Evolutionary conservation across 2,329 filamentous ascomycete species (phyloP).

Genomic region (Ophiostoma quercus): DNA sequence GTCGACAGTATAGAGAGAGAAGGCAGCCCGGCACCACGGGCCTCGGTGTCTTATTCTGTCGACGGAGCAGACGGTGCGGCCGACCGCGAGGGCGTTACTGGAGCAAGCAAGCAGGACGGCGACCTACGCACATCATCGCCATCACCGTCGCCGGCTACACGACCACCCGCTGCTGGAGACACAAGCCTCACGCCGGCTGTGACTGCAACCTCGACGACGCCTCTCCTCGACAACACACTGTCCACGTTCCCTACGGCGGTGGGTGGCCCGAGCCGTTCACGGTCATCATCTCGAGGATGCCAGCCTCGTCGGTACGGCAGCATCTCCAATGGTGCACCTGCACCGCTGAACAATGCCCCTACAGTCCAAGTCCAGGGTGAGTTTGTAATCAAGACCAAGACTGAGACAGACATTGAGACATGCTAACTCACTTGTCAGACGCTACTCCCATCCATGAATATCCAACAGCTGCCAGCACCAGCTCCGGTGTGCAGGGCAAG

Average conservation of each 20-base stretch:
- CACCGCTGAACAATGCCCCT: not conserved
- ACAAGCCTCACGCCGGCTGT: slow-evolving; percentile 12
- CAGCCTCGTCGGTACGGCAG: slow-evolving; percentile 12
- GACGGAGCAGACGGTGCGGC: slow-evolving; percentile 1
- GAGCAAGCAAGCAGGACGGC: not conserved
- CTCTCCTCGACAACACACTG: slow-evolving; percentile 13
- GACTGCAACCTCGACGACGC: slow-evolving; percentile 14
- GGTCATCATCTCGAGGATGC: slow-evolving; percentile 14
- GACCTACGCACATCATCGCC: not conserved
- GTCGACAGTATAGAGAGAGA: not conserved
- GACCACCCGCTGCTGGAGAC: not conserved
- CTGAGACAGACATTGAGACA: not conserved
- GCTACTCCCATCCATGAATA: slow-evolving; percentile 12
- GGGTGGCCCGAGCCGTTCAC: not conserved
- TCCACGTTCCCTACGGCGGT: slow-evolving; percentile 7
- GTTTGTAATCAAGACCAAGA: not conserved
- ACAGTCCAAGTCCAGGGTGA: slow-evolving; percentile 15
- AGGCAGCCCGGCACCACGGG: not conserved
- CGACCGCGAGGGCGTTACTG: slow-evolving; percentile 6
- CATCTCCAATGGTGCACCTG: slow-evolving; percentile 13
- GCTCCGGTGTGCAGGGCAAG: not conserved
- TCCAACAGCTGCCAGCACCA: not conserved
- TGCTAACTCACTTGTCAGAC: not conserved
- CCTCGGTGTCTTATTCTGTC: not conserved
- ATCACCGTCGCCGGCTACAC: not conserved